A percentile compares a stretch with the other conserved stretches of the same genome.
Conservation (phyloP, 768 basidiomycete species). For the Russula foetens region DNA sequence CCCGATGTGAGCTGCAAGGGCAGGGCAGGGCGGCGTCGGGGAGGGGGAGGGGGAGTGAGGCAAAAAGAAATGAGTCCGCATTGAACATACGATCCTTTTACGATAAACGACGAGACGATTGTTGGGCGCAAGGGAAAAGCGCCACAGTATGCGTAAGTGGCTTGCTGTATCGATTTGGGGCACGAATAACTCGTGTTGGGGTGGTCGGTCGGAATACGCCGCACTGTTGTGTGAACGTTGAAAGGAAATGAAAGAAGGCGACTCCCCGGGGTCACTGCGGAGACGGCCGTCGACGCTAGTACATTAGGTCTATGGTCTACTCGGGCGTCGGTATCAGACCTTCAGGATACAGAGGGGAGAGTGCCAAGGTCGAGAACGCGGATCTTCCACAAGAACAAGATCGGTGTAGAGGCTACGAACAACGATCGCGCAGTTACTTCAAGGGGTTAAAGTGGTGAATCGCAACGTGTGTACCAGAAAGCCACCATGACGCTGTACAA, state of each 20-base stretch:
- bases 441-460: not conserved
- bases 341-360: not conserved
- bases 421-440: not conserved
- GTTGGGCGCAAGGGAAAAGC: not conserved
- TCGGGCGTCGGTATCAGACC: no score
- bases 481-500: no score
- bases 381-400: not conserved
- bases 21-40: not conserved
- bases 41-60: not conserved
- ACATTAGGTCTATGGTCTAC: no score
- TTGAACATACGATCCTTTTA: slow-evolving; percentile 8
- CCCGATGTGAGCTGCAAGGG: not conserved
- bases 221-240: not conserved
- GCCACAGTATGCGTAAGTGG: not conserved
- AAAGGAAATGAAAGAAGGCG: not conserved
- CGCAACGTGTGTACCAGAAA: not conserved
- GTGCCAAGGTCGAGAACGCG: not conserved
- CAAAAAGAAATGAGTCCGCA: not conserved
- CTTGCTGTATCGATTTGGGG: not conserved
- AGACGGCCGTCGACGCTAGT: not conserved
- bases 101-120: not conserved
- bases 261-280: not conserved
- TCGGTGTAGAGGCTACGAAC: not conserved
- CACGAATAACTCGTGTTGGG: not conserved
- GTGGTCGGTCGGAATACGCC: not conserved